These are phyloP conservation scores for Apiospora pterosperma DNA, from an alignment of 2,329 filamentous ascomycete genomes.

Conservation along the genomic window DNA sequence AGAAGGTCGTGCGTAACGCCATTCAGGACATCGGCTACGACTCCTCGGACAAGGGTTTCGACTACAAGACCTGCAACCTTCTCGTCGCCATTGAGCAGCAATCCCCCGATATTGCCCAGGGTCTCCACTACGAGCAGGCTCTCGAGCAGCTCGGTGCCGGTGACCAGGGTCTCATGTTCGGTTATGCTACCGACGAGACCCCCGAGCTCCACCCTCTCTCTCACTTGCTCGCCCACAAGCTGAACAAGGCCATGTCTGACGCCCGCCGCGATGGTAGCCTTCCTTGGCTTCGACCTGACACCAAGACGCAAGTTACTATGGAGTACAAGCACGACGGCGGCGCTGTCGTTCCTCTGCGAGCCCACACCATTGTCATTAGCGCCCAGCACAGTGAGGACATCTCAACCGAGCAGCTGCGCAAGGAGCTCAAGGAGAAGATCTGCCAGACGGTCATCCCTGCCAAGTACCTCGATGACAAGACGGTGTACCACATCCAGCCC, in stretches of 20 bases:
- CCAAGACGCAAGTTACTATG: constrained; percentile 99
- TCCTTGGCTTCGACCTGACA: constrained; percentile 95
- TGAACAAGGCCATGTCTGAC: constrained; percentile 90
- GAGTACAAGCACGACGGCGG: constrained; percentile 98
- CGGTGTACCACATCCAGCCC: constrained; percentile 98
- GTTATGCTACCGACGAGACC: constrained; percentile 98
- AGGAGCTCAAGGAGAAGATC: constrained; percentile 96
- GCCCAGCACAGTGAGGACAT: constrained; percentile 91
- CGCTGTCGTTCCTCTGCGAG: constrained; percentile 85
- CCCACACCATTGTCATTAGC: constrained; percentile 95
- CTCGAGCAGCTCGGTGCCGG: constrained; percentile 97
- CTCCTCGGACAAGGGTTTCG: constrained; percentile 94
- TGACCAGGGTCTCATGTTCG: constrained; percentile 99
- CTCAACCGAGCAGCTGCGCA: constrained; percentile 85
- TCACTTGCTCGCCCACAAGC: constrained; percentile 90
- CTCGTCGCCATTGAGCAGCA: constrained; percentile 99
- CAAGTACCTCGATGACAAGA: constrained; percentile 88
- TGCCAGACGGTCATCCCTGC: constrained; percentile 91
- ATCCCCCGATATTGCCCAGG: constrained; percentile 97
- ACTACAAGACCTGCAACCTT: constrained; percentile 99
- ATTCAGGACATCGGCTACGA: constrained; percentile 99
- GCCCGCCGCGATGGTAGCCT: constrained; percentile 84
- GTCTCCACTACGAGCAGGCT: constrained; percentile 96
- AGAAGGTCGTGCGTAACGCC: constrained; percentile 89
- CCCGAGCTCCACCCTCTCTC: constrained; percentile 95